Evolutionary conservation across 164 flowering plant genomes (phyloP).

Genomic region (Pachysandra terminalis): DNA sequence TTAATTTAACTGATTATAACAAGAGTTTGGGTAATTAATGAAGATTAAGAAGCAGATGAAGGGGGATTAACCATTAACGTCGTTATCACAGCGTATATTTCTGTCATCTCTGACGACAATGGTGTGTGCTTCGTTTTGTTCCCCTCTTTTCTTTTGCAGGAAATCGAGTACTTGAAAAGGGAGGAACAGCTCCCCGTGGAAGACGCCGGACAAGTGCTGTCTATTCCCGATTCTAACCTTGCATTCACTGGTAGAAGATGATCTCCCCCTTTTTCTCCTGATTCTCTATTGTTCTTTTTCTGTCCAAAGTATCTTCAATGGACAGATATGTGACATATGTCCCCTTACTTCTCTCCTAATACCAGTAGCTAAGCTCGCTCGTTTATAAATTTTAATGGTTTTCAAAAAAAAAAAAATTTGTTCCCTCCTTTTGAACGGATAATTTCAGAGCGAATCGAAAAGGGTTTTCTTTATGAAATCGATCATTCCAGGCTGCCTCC

Average conservation of each 20-base stretch:
- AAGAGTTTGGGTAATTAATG: background rate
- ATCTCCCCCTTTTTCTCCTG: background rate
- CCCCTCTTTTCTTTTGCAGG: constrained; percentile 9
- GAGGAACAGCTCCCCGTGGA: background rate
- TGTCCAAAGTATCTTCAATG: background rate
- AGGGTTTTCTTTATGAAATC: constrained; percentile 53
- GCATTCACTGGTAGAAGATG: constrained; percentile 4
- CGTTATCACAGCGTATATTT: background rate
- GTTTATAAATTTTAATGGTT: no score
- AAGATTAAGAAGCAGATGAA: background rate
- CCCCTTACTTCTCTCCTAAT: no score
- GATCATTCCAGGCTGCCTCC: constrained; percentile 50
- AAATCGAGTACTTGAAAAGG: background rate
- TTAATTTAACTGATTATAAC: no score
- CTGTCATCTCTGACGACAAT: constrained; percentile 6
- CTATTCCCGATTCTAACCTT: background rate
- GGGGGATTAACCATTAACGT: background rate
- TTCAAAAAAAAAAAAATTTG: no score
- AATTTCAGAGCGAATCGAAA: constrained; percentile 26
- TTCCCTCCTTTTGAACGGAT: background rate
- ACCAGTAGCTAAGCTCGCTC: no score
- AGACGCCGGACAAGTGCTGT: constrained; percentile 4
- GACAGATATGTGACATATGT: background rate
- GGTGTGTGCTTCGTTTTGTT: background rate
- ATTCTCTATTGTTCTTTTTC: background rate